Evolutionary conservation across 805 yeast species (phyloP).

Genomic region (Saturnispora diversa): DNA sequence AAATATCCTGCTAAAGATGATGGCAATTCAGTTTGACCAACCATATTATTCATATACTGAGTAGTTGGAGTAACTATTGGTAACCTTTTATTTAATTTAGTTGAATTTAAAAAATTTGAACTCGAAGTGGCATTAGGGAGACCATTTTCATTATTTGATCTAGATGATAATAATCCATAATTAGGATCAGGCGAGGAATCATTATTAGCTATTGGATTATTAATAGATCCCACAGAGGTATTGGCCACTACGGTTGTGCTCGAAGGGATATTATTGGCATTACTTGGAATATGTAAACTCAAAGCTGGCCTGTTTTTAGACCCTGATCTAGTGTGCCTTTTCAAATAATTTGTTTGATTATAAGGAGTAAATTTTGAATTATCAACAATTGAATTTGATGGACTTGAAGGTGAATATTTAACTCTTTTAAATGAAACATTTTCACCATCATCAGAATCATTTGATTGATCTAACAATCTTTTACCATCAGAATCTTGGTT

Average conservation of each 20-base stretch:
- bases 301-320: conserved; percentile 42
- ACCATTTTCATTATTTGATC: not conserved
- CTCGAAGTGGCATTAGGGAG: too few species aligned
- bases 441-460: not conserved
- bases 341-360: not conserved
- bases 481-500: not conserved
- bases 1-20: conserved; percentile 21
- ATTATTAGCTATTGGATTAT: not conserved
- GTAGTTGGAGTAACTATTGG: conserved; percentile 17
- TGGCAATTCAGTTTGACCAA: conserved; percentile 9
- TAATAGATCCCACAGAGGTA: not conserved
- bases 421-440: not conserved
- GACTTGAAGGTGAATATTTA: not conserved
- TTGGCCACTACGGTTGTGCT: not conserved
- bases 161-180: conserved; percentile 4
- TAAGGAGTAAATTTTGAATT: not conserved
- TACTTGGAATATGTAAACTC: conserved; percentile 53
- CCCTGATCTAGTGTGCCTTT: conserved; percentile 6
- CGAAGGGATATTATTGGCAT: not conserved
- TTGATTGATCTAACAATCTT: not conserved
- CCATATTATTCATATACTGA: conserved; percentile 7
- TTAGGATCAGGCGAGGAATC: conserved; percentile 7
- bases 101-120: not conserved
- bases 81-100: not conserved
- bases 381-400: not conserved